Percentiles rank a stretch among this genome's conserved stretches.
Evolutionary conservation across 257 asterid species (phyloP).

Genomic region (Handroanthus guayacan): DNA sequence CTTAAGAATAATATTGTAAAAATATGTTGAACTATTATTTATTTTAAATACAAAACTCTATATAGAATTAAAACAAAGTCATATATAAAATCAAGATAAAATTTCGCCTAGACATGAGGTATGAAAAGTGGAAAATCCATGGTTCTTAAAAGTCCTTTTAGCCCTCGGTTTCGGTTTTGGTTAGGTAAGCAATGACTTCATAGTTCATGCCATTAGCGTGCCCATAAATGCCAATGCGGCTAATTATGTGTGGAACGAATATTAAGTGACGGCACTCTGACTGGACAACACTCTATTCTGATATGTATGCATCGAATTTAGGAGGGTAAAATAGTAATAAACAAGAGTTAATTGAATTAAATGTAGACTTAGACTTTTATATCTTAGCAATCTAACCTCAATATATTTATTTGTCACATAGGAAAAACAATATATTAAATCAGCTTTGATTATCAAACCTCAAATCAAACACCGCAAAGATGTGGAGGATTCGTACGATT

Average conservation of each 20-base stretch:
- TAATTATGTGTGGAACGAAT: background rate
- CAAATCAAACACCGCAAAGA: no score
- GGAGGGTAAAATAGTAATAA: background rate
- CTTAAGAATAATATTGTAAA: no score
- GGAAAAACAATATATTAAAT: no score
- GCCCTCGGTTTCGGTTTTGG: background rate
- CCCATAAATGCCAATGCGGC: background rate
- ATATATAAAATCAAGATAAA: background rate
- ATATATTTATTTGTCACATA: no score
- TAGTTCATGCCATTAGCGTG: background rate
- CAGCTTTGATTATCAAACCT: no score
- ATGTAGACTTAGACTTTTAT: no score
- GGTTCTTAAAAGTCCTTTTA: background rate
- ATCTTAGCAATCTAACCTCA: no score
- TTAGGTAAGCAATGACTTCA: constrained; percentile 36
- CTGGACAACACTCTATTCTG: background rate
- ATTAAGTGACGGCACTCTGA: constrained; percentile 1
- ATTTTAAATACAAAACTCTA: background rate
- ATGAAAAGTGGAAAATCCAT: background rate
- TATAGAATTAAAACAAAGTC: background rate
- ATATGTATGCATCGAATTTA: background rate
- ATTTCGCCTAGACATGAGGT: background rate
- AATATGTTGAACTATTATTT: no score
- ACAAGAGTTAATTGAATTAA: no score
- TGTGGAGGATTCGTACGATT: no score